phyloP scores from a whole-genome alignment of 441 rosid species.

The Eutrema salsugineum region DNA sequence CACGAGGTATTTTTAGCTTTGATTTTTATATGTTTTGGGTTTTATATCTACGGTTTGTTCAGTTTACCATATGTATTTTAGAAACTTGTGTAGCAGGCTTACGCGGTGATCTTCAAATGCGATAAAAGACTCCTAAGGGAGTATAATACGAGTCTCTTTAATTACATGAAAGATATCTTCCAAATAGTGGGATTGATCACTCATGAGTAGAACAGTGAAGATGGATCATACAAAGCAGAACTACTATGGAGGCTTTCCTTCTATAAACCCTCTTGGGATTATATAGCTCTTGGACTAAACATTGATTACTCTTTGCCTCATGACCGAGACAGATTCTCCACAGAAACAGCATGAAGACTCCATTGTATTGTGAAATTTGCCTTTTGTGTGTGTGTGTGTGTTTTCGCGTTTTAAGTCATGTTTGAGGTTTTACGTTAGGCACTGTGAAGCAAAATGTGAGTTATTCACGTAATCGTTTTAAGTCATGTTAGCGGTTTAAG shows the following conservation, averaged over 20 bases:
- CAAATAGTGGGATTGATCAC: constrained; percentile 59
- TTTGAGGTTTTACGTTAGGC: not conserved
- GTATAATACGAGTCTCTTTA: constrained; percentile 63
- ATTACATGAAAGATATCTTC: constrained; percentile 64
- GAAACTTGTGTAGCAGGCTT: constrained; percentile 41
- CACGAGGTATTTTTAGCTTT: constrained; percentile 51
- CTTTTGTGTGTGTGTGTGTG: not conserved
- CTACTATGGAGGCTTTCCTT: constrained; percentile 75
- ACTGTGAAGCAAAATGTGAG: not conserved
- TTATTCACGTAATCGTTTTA: too few species aligned
- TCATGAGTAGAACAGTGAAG: constrained; percentile 54
- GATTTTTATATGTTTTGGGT: not conserved
- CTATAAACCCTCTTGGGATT: constrained; percentile 64
- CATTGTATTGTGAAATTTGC: not conserved
- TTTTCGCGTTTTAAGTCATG: not conserved
- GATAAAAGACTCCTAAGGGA: constrained; percentile 69
- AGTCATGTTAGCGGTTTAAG: too few species aligned
- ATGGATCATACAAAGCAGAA: constrained; percentile 70
- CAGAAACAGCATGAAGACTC: not conserved
- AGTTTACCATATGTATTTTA: not conserved
- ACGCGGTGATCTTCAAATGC: constrained; percentile 86
- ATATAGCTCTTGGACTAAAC: constrained; percentile 59
- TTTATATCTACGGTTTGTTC: not conserved
- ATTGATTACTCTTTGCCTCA: constrained; percentile 55
- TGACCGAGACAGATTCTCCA: constrained; percentile 48